These are phyloP conservation scores for Cyberlindnera petersonii DNA, from an alignment of 805 yeast species.

Conservation along the genomic window DNA sequence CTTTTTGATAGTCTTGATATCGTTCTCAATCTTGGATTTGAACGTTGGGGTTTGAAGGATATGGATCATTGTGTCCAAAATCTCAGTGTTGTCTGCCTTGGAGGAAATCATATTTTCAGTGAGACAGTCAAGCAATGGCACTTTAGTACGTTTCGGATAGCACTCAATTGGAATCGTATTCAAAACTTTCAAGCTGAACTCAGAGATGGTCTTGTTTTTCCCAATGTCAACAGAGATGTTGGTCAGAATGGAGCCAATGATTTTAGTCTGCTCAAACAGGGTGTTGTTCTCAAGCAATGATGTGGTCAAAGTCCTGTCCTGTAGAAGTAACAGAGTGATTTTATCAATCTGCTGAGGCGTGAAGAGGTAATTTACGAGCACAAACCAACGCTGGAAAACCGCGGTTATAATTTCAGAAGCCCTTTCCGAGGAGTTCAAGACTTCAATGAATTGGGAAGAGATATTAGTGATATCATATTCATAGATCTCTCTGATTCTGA, in stretches of 20 bases:
- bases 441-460: constrained; percentile 25
- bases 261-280: constrained; percentile 43
- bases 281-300: constrained; percentile 35
- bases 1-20: constrained; percentile 27
- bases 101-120: constrained; percentile 9
- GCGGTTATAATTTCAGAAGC: constrained; percentile 17
- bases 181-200: constrained; percentile 9
- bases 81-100: constrained; percentile 6
- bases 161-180: constrained; percentile 47
- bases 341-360: constrained; percentile 26
- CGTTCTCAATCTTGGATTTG: constrained; percentile 47
- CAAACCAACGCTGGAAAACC: constrained; percentile 52
- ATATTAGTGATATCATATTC: constrained; percentile 27
- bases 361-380: constrained; percentile 39
- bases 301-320: constrained; percentile 20
- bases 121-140: constrained; percentile 27
- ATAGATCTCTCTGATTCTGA: constrained; percentile 49
- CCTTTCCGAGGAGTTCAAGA: constrained; percentile 16
- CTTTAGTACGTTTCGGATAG: constrained; percentile 34
- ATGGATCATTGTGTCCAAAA: constrained; percentile 31
- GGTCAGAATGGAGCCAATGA: constrained; percentile 32
- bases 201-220: neutral
- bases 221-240: constrained; percentile 17
- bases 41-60: constrained; percentile 50
- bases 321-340: constrained; percentile 29